Percentiles rank a stretch among this genome's conserved stretches.
phyloP scores from a whole-genome alignment of 768 basidiomycete species.

The Agrocybe chaxingu region DNA sequence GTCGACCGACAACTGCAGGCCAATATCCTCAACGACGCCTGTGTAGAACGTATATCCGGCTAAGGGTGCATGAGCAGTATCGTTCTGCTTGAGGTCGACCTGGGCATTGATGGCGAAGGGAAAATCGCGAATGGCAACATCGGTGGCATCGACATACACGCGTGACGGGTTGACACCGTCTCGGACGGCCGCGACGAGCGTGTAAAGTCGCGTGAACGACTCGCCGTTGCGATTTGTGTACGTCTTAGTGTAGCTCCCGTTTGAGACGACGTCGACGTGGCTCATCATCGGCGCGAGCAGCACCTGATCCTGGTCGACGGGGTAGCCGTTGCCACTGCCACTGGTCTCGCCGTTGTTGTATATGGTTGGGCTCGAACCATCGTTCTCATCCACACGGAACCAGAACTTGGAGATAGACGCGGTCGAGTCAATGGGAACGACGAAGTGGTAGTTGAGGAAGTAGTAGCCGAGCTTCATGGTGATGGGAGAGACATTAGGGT shows the following conservation, averaged over 20 bases:
- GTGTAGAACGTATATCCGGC: slow-evolving; percentile 37
- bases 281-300: slow-evolving; percentile 41
- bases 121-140: slow-evolving; percentile 28
- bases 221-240: slow-evolving; percentile 21
- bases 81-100: slow-evolving; percentile 27
- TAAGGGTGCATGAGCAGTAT: slow-evolving; percentile 20
- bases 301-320: slow-evolving; percentile 38
- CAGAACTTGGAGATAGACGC: slow-evolving; percentile 46
- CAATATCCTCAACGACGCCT: slow-evolving; percentile 19
- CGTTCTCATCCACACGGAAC: slow-evolving; percentile 45
- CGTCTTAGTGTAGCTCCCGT: slow-evolving; percentile 21
- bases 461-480: slow-evolving; percentile 29
- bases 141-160: slow-evolving; percentile 31
- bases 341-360: slow-evolving; percentile 32
- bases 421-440: slow-evolving; percentile 35
- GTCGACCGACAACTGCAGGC: slow-evolving; percentile 26
- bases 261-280: slow-evolving; percentile 20
- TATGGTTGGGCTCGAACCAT: slow-evolving; percentile 32
- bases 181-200: slow-evolving; percentile 26
- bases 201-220: slow-evolving; percentile 18
- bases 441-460: slow-evolving; percentile 40
- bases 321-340: slow-evolving; percentile 31
- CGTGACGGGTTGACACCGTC: slow-evolving; percentile 26
- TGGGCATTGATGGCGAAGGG: slow-evolving; percentile 24
- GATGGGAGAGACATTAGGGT: slow-evolving; percentile 34